Conservation (phyloP, 2,329 filamentous ascomycete species). For the Aspergillus sp. region DNA sequence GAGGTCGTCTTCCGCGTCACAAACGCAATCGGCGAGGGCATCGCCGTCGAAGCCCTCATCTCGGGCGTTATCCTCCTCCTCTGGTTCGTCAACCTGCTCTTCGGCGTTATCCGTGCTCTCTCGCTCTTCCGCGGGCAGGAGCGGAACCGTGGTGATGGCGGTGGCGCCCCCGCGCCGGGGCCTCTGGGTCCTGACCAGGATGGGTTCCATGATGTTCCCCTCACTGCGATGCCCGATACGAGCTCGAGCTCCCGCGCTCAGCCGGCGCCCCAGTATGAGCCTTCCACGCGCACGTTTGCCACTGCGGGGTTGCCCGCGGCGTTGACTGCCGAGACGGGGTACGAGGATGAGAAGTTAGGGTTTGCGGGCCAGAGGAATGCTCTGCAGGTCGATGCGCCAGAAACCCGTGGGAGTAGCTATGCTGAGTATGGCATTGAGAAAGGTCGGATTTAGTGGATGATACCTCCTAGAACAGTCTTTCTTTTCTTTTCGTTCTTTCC, state of each 20-base stretch:
- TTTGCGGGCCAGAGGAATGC: constrained; percentile 46
- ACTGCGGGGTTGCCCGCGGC: constrained; percentile 1
- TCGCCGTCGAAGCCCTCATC: constrained; percentile 80
- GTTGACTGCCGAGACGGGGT: constrained; percentile 20
- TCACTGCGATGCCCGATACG: constrained; percentile 36
- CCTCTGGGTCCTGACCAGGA: constrained; percentile 21
- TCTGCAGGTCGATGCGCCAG: constrained; percentile 33
- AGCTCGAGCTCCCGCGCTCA: constrained; percentile 17
- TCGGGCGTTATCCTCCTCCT: constrained; percentile 73
- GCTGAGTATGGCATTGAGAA: constrained; percentile 45
- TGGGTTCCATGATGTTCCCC: constrained; percentile 45
- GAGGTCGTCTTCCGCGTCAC: constrained; percentile 74
- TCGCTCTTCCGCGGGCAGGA: constrained; percentile 64
- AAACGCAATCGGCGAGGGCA: constrained; percentile 66
- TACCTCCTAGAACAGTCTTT: neutral
- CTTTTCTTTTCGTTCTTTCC: constrained; percentile 5
- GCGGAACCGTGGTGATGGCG: constrained; percentile 65
- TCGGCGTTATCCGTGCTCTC: constrained; percentile 71
- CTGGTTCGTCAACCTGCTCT: constrained; percentile 76
- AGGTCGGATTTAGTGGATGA: constrained; percentile 17
- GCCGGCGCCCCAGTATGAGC: constrained; percentile 34
- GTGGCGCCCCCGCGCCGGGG: constrained; percentile 39
- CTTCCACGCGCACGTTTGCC: constrained; percentile 18
- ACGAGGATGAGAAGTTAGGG: constrained; percentile 48
- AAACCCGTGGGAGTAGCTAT: constrained; percentile 40